phyloP scores from a whole-genome alignment of 306 rosid genomes.

The Neltuma alba region DNA sequence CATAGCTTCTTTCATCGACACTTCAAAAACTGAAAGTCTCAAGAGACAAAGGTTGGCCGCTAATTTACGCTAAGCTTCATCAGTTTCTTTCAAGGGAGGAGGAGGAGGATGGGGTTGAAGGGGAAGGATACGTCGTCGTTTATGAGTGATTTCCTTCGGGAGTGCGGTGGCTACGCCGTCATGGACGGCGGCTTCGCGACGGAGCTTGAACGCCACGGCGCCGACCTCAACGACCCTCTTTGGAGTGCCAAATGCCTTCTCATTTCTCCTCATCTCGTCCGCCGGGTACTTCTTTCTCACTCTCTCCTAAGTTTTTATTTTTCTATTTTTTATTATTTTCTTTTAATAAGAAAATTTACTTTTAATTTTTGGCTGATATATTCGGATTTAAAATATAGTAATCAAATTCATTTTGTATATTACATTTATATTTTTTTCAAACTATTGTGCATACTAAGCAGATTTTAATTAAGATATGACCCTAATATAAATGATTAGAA shows the following conservation, averaged over 20 bases:
- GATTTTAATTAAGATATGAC: too few species aligned
- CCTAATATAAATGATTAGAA: too few species aligned
- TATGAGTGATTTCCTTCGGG: constrained; percentile 52
- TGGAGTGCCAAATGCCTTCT: constrained; percentile 98
- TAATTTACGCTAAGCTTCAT: background rate
- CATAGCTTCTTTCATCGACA: background rate
- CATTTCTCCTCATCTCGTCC: constrained; percentile 71
- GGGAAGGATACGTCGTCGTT: constrained; percentile 40
- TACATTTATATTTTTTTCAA: too few species aligned
- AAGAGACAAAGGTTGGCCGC: background rate
- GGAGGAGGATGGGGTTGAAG: constrained; percentile 27
- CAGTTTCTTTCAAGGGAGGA: background rate
- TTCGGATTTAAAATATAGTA: too few species aligned
- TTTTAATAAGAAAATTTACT: too few species aligned
- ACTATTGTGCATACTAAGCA: too few species aligned
- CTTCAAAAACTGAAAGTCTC: background rate
- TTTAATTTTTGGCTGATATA: too few species aligned
- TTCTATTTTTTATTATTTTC: too few species aligned
- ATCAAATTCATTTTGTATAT: too few species aligned
- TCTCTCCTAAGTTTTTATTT: background rate
- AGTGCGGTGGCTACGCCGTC: constrained; percentile 76
- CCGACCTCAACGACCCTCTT: constrained; percentile 84
- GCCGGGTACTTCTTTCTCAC: constrained; percentile 59
- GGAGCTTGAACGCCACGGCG: constrained; percentile 90
- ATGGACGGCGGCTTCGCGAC: constrained; percentile 92